Percentiles rank a stretch among this genome's conserved stretches.
phyloP scores from a whole-genome alignment of 225 moss, liverwort and hornwort species.

The Neckera pumila region DNA sequence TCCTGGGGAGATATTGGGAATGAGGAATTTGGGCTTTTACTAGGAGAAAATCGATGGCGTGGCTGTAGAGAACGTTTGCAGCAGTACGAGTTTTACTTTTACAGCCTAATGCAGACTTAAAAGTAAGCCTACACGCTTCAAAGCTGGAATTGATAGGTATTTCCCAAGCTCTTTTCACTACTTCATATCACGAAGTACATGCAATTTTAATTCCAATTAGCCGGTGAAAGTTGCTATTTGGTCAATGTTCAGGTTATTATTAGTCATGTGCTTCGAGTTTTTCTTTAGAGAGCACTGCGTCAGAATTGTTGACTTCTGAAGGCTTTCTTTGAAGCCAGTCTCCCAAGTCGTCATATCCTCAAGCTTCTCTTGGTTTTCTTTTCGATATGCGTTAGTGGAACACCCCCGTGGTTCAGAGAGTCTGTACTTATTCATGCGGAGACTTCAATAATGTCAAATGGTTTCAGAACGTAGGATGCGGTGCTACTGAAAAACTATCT shows the following conservation, averaged over 20 bases:
- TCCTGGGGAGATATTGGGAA: not conserved
- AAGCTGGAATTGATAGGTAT: not conserved
- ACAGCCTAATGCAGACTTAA: not conserved
- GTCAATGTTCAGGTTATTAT: not conserved
- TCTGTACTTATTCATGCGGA: not conserved
- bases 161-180: not conserved
- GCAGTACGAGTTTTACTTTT: not conserved
- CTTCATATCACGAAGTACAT: not conserved
- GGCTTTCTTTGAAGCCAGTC: not conserved
- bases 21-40: not conserved
- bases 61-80: not conserved
- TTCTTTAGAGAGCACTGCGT: not conserved
- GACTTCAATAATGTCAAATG: not conserved
- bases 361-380: not conserved
- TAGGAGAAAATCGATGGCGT: not conserved
- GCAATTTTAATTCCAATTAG: not conserved
- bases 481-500: not conserved
- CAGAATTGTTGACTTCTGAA: not conserved
- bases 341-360: not conserved
- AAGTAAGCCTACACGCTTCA: not conserved
- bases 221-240: not conserved
- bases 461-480: not conserved
- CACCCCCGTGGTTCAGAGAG: not conserved
- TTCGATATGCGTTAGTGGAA: not conserved
- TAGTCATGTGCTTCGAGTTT: not conserved